Conservation (phyloP, 169 alveolate species). For the Cryptosporidium parvum region DNA sequence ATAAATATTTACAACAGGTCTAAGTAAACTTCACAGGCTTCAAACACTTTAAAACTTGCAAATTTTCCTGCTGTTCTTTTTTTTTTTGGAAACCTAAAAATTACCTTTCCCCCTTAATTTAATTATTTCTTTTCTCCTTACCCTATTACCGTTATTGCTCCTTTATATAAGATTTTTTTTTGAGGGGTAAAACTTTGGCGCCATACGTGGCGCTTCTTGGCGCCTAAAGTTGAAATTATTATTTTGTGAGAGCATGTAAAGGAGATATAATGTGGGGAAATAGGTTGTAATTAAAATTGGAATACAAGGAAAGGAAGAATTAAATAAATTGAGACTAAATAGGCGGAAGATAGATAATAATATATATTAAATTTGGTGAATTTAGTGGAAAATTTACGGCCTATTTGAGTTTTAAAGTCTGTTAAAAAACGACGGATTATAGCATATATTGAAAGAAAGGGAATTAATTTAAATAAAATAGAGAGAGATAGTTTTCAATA, state of each 20-base stretch:
- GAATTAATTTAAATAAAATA: background rate
- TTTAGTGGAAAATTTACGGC: background rate
- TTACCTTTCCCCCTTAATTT: constrained; percentile 4
- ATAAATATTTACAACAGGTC: background rate
- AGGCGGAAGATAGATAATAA: background rate
- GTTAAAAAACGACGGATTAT: too few species aligned
- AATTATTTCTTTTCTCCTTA: background rate
- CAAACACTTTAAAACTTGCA: constrained; percentile 4
- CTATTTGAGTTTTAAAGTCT: background rate
- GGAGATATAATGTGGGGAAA: constrained; percentile 19
- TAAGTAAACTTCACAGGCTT: constrained; percentile 4
- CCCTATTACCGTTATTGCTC: constrained; percentile 14
- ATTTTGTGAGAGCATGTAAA: constrained; percentile 2
- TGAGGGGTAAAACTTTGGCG: constrained; percentile 36
- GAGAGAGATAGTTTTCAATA: background rate
- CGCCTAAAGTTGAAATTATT: background rate
- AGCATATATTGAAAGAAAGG: background rate
- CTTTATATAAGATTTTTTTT: constrained; percentile 25
- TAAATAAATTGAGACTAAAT: background rate
- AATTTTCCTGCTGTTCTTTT: background rate
- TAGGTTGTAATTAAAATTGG: background rate
- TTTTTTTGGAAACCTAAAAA: background rate
- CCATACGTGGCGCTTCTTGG: background rate
- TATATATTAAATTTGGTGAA: background rate
- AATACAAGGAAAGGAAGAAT: background rate